A percentile compares a stretch with the other conserved stretches of the same genome.
Conservation (phyloP, 129 eudicot genomes). For the Centaurea solstitialis region DNA sequence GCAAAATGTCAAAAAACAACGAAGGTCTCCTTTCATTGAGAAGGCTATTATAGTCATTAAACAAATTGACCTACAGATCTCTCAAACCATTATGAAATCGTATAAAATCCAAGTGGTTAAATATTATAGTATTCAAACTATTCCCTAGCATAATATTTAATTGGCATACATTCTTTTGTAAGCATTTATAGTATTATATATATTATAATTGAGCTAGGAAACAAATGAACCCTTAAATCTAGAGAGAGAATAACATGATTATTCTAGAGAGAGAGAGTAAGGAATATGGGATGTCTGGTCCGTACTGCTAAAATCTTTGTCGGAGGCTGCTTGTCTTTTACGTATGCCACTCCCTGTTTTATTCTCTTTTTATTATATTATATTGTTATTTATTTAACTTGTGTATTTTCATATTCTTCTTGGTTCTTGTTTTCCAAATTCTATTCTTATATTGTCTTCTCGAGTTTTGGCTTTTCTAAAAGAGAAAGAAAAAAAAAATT, state of each 20-base stretch:
- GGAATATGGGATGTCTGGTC: slow-evolving; percentile 55
- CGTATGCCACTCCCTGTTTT: slow-evolving; percentile 55
- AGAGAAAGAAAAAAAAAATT: neutral
- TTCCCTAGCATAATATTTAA: slow-evolving; percentile 14
- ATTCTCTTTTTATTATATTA: slow-evolving; percentile 41
- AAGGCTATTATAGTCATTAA: slow-evolving; percentile 18
- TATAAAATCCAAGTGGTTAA: neutral
- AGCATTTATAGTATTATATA: neutral
- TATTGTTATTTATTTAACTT: neutral
- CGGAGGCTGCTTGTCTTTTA: slow-evolving; percentile 71
- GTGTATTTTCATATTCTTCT: slow-evolving; percentile 26
- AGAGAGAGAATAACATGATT: slow-evolving; percentile 30
- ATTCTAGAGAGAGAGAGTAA: slow-evolving; percentile 22
- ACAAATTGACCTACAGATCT: neutral
- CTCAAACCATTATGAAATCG: neutral
- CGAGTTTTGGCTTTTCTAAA: neutral
- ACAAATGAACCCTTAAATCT: slow-evolving; percentile 62
- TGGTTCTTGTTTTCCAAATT: slow-evolving; percentile 26
- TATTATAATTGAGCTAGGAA: slow-evolving; percentile 37
- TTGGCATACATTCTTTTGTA: slow-evolving; percentile 29
- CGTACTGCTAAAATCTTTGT: slow-evolving; percentile 93
- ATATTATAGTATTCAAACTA: slow-evolving; percentile 18
- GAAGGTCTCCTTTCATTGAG: neutral
- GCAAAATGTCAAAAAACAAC: neutral
- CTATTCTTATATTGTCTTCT: neutral